Percentiles rank a stretch among this genome's conserved stretches.
phyloP scores from a whole-genome alignment of 352 stramenopile genomes.

The Phytopythium aichiense region DNA sequence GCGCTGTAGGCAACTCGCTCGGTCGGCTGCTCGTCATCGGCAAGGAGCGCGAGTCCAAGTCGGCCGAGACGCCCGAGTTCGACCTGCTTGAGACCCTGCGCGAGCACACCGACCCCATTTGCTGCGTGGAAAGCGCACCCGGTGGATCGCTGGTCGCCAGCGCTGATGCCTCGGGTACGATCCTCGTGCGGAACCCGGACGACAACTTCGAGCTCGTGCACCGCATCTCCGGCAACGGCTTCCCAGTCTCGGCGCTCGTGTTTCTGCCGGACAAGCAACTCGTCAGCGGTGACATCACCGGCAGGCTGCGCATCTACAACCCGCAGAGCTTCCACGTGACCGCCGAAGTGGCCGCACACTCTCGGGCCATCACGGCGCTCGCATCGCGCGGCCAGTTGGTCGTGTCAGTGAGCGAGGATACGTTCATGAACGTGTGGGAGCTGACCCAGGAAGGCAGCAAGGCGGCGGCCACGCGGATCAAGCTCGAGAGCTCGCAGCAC shows the following conservation, averaged over 20 bases:
- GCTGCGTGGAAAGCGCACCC: slow-evolving; percentile 43
- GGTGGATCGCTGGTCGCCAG: slow-evolving; percentile 42
- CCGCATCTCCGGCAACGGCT: slow-evolving; percentile 40
- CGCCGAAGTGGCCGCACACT: slow-evolving; percentile 65
- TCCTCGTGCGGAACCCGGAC: slow-evolving; percentile 50
- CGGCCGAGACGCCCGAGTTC: slow-evolving; percentile 38
- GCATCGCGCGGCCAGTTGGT: slow-evolving; percentile 45
- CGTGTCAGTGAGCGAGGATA: slow-evolving; percentile 70
- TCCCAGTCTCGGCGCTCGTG: slow-evolving; percentile 42
- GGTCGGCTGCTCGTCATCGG: slow-evolving; percentile 57
- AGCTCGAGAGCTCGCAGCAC: slow-evolving; percentile 55
- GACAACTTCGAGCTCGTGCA: slow-evolving; percentile 63
- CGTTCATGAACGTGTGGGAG: slow-evolving; percentile 80
- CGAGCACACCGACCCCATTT: slow-evolving; percentile 53
- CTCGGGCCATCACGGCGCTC: slow-evolving; percentile 60
- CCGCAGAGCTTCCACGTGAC: slow-evolving; percentile 43
- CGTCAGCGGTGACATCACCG: slow-evolving; percentile 55
- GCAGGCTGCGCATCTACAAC: slow-evolving; percentile 50
- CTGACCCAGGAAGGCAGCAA: slow-evolving; percentile 22
- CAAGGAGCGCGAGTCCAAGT: slow-evolving; percentile 51
- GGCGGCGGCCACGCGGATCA: slow-evolving; percentile 20
- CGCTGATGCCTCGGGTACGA: slow-evolving; percentile 51
- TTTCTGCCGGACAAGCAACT: slow-evolving; percentile 58
- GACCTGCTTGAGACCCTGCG: slow-evolving; percentile 54
- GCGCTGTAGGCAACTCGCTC: slow-evolving; percentile 38